Percentiles rank a stretch among this genome's conserved stretches.
phyloP scores from a whole-genome alignment of 2,329 filamentous ascomycete genomes.

The Immersiporthe knoxdaviesiana region DNA sequence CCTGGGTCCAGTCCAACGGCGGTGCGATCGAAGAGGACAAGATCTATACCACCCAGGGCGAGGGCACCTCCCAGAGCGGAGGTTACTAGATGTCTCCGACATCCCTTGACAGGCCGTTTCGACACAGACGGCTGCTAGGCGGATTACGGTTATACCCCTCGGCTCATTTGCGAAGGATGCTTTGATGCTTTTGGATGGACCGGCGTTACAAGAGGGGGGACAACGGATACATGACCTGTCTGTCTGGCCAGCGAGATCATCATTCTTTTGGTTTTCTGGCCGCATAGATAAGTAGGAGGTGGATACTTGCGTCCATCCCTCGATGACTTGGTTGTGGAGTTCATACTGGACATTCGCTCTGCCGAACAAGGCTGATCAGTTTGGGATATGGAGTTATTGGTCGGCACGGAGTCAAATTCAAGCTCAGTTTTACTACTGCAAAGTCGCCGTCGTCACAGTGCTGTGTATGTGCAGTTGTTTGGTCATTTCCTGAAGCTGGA shows the following conservation, averaged over 20 bases:
- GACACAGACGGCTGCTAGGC: slow-evolving; percentile 7
- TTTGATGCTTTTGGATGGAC: slow-evolving; percentile 1
- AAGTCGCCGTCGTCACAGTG: background rate
- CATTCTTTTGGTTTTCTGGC: background rate
- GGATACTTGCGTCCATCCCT: background rate
- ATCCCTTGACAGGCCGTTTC: background rate
- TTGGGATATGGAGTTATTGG: background rate
- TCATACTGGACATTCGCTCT: slow-evolving; percentile 1
- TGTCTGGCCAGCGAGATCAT: background rate
- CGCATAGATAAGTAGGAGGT: background rate
- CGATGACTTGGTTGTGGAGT: background rate
- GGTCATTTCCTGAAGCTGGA: background rate
- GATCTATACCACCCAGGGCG: slow-evolving; percentile 37
- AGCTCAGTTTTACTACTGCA: background rate
- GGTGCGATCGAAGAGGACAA: slow-evolving; percentile 78
- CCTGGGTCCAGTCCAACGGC: slow-evolving; percentile 61
- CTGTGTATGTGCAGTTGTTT: background rate
- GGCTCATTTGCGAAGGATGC: background rate
- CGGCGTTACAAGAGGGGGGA: slow-evolving; percentile 2
- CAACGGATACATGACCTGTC: background rate
- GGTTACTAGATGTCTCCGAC: slow-evolving; percentile 24
- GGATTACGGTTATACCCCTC: background rate
- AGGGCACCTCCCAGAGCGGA: slow-evolving; percentile 49
- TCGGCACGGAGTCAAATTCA: background rate
- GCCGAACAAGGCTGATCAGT: background rate